phyloP scores from a whole-genome alignment of 352 stramenopile species.

The Globisporangium abappressorium region DNA sequence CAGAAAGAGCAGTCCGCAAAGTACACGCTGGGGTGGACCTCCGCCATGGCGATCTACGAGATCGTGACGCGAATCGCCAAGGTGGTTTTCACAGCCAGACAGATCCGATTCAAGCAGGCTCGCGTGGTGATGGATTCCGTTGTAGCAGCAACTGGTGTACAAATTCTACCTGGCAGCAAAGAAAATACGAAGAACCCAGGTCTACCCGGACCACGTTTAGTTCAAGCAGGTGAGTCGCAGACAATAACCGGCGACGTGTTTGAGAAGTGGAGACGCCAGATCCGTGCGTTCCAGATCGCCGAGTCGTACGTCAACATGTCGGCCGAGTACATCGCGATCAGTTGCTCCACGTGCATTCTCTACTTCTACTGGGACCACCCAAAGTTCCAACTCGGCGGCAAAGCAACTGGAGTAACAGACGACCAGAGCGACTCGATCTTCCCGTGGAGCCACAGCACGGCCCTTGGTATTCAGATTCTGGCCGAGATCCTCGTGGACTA shows the following conservation, averaged over 20 bases:
- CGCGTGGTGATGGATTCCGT: too few species aligned
- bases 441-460: background rate
- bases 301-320: conserved; percentile 48
- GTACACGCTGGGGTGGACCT: conserved; percentile 8
- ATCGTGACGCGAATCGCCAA: background rate
- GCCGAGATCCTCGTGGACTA: background rate
- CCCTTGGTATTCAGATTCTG: background rate
- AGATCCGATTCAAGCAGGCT: background rate
- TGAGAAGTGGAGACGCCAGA: conserved; percentile 22
- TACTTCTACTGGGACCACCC: conserved; percentile 35
- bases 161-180: background rate
- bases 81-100: background rate
- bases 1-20: background rate
- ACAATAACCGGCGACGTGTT: conserved; percentile 13
- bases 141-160: too few species aligned
- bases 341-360: conserved; percentile 38
- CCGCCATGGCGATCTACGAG: conserved; percentile 10
- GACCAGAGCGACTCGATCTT: background rate
- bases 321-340: conserved; percentile 47
- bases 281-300: conserved; percentile 29
- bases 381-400: conserved; percentile 20
- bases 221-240: background rate
- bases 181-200: background rate
- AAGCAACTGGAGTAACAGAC: too few species aligned
- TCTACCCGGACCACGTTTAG: background rate